Conservation (phyloP, 2,329 filamentous ascomycete species). For the Metarhizium anisopliae region DNA sequence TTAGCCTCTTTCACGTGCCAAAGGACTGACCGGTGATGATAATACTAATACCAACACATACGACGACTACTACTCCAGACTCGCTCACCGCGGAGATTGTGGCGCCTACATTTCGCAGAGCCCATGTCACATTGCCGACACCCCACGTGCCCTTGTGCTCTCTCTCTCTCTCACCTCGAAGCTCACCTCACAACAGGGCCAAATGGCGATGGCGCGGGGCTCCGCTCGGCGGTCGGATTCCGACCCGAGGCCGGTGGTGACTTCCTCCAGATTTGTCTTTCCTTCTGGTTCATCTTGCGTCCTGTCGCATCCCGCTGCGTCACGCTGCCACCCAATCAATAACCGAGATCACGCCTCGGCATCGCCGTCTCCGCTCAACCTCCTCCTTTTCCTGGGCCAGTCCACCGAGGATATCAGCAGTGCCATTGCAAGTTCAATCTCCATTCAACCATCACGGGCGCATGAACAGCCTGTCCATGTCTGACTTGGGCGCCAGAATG, state of each 20-base stretch:
- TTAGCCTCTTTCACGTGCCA: not conserved
- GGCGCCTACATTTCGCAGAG: too few species aligned
- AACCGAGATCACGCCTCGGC: slow-evolving; percentile 3
- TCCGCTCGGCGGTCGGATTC: slow-evolving; percentile 7
- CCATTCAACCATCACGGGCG: not conserved
- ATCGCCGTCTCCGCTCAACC: slow-evolving; percentile 3
- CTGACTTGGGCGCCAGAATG: not conserved
- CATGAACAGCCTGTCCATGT: not conserved
- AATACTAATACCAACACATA: not conserved
- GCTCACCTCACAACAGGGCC: too few species aligned
- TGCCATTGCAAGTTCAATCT: too few species aligned
- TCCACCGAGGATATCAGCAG: not conserved
- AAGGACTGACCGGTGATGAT: not conserved
- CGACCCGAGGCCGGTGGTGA: not conserved
- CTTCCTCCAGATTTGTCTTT: not conserved
- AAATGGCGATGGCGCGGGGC: not conserved
- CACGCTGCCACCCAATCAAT: not conserved
- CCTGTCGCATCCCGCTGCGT: too few species aligned
- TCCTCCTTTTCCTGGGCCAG: not conserved
- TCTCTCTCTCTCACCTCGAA: not conserved
- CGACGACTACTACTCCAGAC: too few species aligned
- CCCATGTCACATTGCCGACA: not conserved
- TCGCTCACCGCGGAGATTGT: too few species aligned
- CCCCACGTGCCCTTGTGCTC: not conserved
- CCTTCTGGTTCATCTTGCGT: not conserved